These are phyloP conservation scores for Adenanthera pavonina DNA, from an alignment of 306 rosid genomes.

Conservation along the genomic window DNA sequence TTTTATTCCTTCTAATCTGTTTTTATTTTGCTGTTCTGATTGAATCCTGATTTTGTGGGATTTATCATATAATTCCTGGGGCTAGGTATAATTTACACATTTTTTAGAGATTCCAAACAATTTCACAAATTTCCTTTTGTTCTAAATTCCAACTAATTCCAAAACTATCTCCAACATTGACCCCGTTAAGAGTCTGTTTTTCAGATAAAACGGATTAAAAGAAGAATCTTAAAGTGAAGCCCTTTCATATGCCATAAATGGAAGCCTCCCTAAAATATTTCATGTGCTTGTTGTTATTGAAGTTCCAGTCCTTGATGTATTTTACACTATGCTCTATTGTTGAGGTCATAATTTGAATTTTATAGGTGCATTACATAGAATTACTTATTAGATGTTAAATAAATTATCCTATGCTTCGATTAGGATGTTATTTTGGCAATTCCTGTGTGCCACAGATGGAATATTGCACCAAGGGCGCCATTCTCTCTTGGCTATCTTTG, in stretches of 20 bases:
- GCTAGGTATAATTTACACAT: too few relatives aligned
- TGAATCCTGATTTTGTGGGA: too few relatives aligned
- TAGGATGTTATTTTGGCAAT: constrained; percentile 24
- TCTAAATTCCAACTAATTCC: too few relatives aligned
- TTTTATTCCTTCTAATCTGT: too few relatives aligned
- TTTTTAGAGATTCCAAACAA: constrained; percentile 15
- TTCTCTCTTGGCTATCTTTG: constrained; percentile 9
- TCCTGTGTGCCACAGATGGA: constrained; percentile 23
- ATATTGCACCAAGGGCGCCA: constrained; percentile 12
- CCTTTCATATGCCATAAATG: constrained; percentile 22
- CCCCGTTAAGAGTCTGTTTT: constrained; percentile 18
- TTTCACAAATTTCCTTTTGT: constrained; percentile 11
- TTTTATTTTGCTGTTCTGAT: too few relatives aligned
- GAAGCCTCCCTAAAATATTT: constrained; percentile 35
- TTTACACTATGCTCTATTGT: constrained; percentile 23
- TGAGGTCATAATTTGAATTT: constrained; percentile 29
- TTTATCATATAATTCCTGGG: too few relatives aligned
- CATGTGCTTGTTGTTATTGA: background rate
- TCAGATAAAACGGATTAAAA: constrained; percentile 9
- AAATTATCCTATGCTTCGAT: constrained; percentile 19
- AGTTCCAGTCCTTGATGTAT: background rate
- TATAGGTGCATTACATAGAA: background rate
- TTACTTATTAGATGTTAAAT: constrained; percentile 4
- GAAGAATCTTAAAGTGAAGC: background rate
- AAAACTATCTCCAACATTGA: constrained; percentile 30